Base-by-base conservation (phyloP, 2,329 filamentous ascomycete species). In the Colletotrichum liaoningense region DNA sequence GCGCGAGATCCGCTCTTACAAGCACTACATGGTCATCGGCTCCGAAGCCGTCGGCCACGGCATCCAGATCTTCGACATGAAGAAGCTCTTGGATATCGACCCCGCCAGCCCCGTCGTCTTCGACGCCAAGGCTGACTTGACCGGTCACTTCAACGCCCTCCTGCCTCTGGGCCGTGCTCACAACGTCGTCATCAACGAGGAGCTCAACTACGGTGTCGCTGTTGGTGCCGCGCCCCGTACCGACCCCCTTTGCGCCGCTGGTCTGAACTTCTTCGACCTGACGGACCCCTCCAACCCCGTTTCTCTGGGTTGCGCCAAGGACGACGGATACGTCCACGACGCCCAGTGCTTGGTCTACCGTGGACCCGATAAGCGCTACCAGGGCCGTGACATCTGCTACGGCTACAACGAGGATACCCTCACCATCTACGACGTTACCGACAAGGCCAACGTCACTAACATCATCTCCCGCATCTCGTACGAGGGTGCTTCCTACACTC, bases 61-160 rank as follows among this genome's bases (percentile, higher is more conserved):
- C 38, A 85, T 92, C 57, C 90, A 92, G 80, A 87, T 91, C 78
- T 92, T 92, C 76, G 90, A 92, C 77, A 85, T 91, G 86, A 87
- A 83, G 77, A 90, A 87, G 81, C 83, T 89, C 7, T 78, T 86
- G 54, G 79, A 80, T 26, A 77, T 89, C 65, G 81, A 86, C 77
- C 83, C 86, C 0, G 79, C 83, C 24, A 81, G 78, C 22, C 82
- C 78, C 64, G 78, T 76, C 76, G 75, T 63, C 26, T 84, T 83
- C 74, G 74, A 73, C 77, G 75, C 75, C 56, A 73, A 78, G 54
- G 75, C 74, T 35, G 82, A 83, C 67, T 72, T 84, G 28, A 79
- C 80, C 2, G 78, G 79, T 14, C 79, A 79, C 73, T 84, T 80
- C 76, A 78, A 78, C 52, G 77, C 79, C 7, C 77, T 82, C 3